These are phyloP conservation scores for Candida tammaniensis DNA, from an alignment of 805 yeast species.

Conservation along the genomic window DNA sequence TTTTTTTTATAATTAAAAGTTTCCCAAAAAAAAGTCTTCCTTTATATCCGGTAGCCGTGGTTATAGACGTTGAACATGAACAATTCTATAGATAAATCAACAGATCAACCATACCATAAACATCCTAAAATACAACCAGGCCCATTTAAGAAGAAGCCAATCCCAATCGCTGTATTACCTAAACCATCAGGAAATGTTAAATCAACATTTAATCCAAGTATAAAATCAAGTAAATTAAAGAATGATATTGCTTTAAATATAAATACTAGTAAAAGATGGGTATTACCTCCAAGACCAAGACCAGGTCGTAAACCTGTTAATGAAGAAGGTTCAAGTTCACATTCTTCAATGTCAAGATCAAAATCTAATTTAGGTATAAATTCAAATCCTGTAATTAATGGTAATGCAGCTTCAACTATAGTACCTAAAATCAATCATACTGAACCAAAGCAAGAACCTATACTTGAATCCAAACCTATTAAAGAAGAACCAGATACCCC, in stretches of 20 bases:
- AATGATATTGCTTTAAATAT: constrained; percentile 23
- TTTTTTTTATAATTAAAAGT: too few relatives aligned
- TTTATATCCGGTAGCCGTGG: too few relatives aligned
- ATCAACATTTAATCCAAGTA: constrained; percentile 19
- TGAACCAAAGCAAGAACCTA: neutral
- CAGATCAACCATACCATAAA: constrained; percentile 14
- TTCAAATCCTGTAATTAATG: neutral
- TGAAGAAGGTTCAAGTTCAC: constrained; percentile 4
- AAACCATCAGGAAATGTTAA: constrained; percentile 22
- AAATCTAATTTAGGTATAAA: neutral
- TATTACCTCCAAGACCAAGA: constrained; percentile 57
- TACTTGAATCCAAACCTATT: neutral
- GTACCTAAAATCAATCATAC: neutral
- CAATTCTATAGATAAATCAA: constrained; percentile 4
- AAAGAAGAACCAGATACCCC: constrained; percentile 4
- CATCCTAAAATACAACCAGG: constrained; percentile 32
- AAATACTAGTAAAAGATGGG: constrained; percentile 45
- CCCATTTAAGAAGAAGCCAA: constrained; percentile 19
- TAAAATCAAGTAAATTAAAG: constrained; percentile 16
- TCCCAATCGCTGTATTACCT: constrained; percentile 29
- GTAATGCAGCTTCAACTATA: neutral
- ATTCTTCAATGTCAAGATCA: neutral
- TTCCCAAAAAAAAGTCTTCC: too few relatives aligned
- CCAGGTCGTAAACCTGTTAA: constrained; percentile 44
- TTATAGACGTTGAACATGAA: constrained; percentile 5